Conservation (phyloP, 345 rosid species). For the Eucalyptus polyanthemos region DNA sequence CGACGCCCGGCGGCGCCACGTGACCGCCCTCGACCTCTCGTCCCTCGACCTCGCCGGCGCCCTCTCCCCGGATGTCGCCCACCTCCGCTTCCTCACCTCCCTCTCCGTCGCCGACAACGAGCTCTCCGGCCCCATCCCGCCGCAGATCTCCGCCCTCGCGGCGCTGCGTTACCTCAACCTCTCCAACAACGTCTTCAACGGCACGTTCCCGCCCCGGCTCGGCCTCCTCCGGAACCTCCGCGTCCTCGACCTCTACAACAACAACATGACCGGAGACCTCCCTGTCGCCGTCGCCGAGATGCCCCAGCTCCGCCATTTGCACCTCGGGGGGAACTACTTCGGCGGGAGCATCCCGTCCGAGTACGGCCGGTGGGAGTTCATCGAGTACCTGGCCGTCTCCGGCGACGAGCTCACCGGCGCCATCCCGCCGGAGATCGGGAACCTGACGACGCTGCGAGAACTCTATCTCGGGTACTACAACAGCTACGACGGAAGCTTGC, state of each 20-base stretch:
- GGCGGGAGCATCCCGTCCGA: conserved; percentile 55
- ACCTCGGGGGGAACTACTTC: conserved; percentile 86
- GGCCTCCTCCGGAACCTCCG: conserved; percentile 38
- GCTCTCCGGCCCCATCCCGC: conserved; percentile 58
- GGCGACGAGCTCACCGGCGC: conserved; percentile 62
- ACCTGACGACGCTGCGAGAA: conserved; percentile 40
- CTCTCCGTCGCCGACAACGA: conserved; percentile 46
- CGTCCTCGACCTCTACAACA: conserved; percentile 76
- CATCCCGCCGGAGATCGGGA: conserved; percentile 76
- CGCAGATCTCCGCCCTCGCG: conserved; percentile 40
- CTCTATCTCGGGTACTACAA: conserved; percentile 78
- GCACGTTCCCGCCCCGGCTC: conserved; percentile 50
- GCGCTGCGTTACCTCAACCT: conserved; percentile 54
- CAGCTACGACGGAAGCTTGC: conserved; percentile 42
- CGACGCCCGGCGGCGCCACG: conserved; percentile 44
- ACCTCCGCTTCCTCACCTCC: conserved; percentile 48
- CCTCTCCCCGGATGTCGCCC: conserved; percentile 49
- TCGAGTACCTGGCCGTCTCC: conserved; percentile 69
- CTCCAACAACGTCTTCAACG: conserved; percentile 68
- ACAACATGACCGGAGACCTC: conserved; percentile 62
- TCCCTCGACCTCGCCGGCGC: conserved; percentile 59
- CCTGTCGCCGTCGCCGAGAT: conserved; percentile 55
- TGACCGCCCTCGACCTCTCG: conserved; percentile 52
- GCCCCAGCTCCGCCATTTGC: conserved; percentile 58
- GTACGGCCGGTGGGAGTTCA: conserved; percentile 54